Conservation (phyloP, 305 asterid species). For the Euphrasia arctica region DNA sequence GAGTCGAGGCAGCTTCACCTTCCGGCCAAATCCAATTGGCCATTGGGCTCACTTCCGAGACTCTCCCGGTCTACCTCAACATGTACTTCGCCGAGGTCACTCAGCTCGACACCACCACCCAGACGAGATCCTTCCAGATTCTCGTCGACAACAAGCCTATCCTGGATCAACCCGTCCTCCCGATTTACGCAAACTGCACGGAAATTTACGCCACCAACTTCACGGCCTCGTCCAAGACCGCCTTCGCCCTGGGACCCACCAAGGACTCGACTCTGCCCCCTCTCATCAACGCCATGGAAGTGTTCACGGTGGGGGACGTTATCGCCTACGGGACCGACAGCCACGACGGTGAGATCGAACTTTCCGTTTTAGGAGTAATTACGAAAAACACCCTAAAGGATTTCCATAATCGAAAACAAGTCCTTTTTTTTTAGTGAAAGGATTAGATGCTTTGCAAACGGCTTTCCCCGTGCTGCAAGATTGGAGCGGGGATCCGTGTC, state of each 20-base stretch:
- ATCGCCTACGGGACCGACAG: conserved; percentile 43
- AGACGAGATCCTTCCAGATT: conserved; percentile 44
- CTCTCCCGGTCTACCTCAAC: conserved; percentile 35
- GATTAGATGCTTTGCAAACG: conserved; percentile 40
- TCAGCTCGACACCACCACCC: conserved; percentile 25
- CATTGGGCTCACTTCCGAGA: conserved; percentile 28
- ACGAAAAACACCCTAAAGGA: no score
- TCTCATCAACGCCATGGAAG: conserved; percentile 63
- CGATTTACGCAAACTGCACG: conserved; percentile 39
- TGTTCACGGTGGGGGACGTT: conserved; percentile 38
- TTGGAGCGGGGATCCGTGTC: conserved; percentile 77
- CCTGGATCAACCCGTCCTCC: conserved; percentile 28
- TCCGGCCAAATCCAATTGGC: conserved; percentile 17
- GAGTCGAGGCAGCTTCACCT: conserved; percentile 35
- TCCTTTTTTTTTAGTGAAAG: conserved; percentile 32
- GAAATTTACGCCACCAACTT: conserved; percentile 17
- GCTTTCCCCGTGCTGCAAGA: conserved; percentile 35
- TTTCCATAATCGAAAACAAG: no score
- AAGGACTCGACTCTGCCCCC: conserved; percentile 60
- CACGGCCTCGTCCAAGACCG: conserved; percentile 28
- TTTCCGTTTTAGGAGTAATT: no score
- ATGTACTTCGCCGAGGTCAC: conserved; percentile 57
- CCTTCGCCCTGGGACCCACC: conserved; percentile 37
- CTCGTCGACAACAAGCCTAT: conserved; percentile 15
- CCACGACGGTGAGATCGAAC: conserved; percentile 41